Base-by-base conservation (phyloP, 208 protist species). In the Crithidia acanthocephali region DNA sequence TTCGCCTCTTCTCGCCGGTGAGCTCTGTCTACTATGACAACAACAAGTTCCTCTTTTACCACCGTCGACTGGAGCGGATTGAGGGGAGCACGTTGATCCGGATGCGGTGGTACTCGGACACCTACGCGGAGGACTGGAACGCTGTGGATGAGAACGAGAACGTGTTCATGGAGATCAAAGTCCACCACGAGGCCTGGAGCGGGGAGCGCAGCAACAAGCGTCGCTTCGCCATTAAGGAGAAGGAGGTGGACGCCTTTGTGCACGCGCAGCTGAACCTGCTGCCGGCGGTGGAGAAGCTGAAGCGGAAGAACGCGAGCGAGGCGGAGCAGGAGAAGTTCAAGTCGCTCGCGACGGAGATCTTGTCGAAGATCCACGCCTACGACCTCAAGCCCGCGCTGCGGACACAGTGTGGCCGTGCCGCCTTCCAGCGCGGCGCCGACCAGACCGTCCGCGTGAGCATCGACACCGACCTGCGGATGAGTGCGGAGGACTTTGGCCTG, bases 21-120 rank as follows among this genome's bases (percentile, higher is more conserved):
- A 94, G 86, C 84, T 93, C 85, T 62, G 86, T 97, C 30, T 95
- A 97, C 88, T 95, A 84, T 69, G 92, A 96, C 78, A 96, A 95
- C 79, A 78, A 74, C 67, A 79, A 92, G 58, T 94, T 97, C 51
- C 80, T 95, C 53, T 85, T 94, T 66, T 95, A 94, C 66, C 90
- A 95, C 68, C 79, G 87, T 22, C 81, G 88, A 6, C 84, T 97
- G 56, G 88, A 97, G 79, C 84, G 92, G 22, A 60, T 93, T 2
- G 88, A 97, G 74, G 88, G 86, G 11, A 90, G 84, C 67, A 94
- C 88, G 61, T 83, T 97, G 25, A 95, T 95, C 58, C 90, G 90
- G 64, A 94, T 93, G 84, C 90, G 90, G 56, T 95, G 90, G 88
- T 97, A 95, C 78, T 86, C 85, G 33, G 86, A 91, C 78, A 86